Evolutionary conservation across 768 basidiomycete species (phyloP).

Genomic region (Porphyrellus cyaneotinctus): DNA sequence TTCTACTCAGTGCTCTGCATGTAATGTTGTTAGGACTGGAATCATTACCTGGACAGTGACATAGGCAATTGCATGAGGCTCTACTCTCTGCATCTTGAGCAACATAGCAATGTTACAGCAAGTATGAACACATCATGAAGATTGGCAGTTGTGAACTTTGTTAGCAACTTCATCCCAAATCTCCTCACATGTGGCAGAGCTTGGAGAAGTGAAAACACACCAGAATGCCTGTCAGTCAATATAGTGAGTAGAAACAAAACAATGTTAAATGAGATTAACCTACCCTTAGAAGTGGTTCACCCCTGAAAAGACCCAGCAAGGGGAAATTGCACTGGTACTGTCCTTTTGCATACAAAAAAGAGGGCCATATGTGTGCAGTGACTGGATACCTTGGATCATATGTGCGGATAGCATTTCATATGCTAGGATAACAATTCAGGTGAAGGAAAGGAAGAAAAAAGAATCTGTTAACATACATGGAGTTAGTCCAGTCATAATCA

Average conservation of each 20-base stretch:
- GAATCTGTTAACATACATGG: neutral
- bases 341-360: neutral
- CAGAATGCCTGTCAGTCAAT: neutral
- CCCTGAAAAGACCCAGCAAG: neutral
- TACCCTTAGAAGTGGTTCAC: neutral
- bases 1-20: neutral
- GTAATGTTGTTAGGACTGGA: neutral
- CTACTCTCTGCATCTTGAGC: neutral
- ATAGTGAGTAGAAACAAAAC: neutral
- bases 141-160: neutral
- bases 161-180: neutral
- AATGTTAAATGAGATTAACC: neutral
- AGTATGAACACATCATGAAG: neutral
- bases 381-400: neutral
- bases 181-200: neutral
- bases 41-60: neutral
- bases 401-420: neutral
- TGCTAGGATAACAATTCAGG: no score
- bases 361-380: neutral
- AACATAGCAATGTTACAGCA: neutral
- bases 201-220: neutral
- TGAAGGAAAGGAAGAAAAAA: neutral
- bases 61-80: neutral
- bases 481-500: neutral
- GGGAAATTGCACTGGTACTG: neutral